Conservation (phyloP, 352 stramenopile species). For the Globisporangium recalcitrans region DNA sequence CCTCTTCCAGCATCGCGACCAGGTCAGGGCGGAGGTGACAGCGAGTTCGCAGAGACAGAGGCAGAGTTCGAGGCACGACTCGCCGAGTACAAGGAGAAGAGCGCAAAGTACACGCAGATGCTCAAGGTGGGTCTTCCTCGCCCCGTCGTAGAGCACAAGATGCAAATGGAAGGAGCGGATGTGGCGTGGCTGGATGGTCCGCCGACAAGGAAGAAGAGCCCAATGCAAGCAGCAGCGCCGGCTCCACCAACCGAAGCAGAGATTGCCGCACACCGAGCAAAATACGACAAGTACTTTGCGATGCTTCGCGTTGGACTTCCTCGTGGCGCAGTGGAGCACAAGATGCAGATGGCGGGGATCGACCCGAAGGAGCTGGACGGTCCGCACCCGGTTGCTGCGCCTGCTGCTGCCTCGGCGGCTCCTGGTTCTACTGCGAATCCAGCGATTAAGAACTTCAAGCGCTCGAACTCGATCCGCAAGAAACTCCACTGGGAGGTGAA, state of each 20-base stretch:
- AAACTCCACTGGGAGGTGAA: conserved; percentile 82
- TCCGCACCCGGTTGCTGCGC: conserved; percentile 30
- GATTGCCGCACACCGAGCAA: conserved; percentile 49
- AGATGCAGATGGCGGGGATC: conserved; percentile 71
- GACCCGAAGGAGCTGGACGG: conserved; percentile 68
- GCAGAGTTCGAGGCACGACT: conserved; percentile 43
- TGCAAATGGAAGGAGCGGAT: conserved; percentile 75
- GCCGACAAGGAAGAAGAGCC: conserved; percentile 29
- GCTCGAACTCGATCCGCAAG: conserved; percentile 75
- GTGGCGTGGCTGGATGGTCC: conserved; percentile 55
- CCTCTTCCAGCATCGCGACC: conserved; percentile 23
- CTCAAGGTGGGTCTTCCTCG: conserved; percentile 70
- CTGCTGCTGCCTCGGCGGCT: conserved; percentile 6
- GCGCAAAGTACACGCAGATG: conserved; percentile 73
- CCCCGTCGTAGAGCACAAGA: conserved; percentile 75
- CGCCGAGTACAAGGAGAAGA: conserved; percentile 63
- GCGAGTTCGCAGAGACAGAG: conserved; percentile 33
- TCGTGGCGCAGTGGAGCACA: conserved; percentile 76
- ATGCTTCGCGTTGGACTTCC: conserved; percentile 78
- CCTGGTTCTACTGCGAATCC: neutral
- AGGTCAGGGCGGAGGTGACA: conserved; percentile 10
- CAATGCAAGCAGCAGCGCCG: conserved; percentile 17
- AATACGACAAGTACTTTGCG: conserved; percentile 82
- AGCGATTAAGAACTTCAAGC: conserved; percentile 36
- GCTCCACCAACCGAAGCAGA: conserved; percentile 39